Conservation (phyloP, 108 stramenopile genomes). For the Fistulifera pelliculosa region DNA sequence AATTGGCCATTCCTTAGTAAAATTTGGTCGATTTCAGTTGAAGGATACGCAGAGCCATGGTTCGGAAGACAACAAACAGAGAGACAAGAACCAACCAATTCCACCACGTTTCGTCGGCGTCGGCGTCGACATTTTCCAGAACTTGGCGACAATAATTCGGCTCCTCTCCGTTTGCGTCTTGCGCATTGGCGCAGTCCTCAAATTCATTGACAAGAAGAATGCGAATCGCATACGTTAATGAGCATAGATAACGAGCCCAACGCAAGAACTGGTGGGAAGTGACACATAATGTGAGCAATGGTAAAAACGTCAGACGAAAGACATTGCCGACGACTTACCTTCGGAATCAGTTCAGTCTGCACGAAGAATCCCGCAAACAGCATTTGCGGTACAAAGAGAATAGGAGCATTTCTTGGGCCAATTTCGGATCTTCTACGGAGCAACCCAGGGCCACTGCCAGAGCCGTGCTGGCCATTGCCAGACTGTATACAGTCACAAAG, state of each 20-base stretch:
- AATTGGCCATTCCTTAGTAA: slow-evolving; percentile 12
- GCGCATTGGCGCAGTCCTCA: slow-evolving; percentile 21
- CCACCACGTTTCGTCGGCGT: slow-evolving; percentile 33
- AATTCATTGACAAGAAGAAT: slow-evolving; percentile 50
- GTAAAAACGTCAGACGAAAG: not conserved
- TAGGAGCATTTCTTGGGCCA: slow-evolving; percentile 49
- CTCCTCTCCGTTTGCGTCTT: slow-evolving; percentile 17
- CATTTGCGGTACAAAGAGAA: slow-evolving; percentile 69
- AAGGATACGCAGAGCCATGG: slow-evolving; percentile 38
- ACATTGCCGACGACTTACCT: not conserved
- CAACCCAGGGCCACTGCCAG: slow-evolving; percentile 47
- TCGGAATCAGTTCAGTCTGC: slow-evolving; percentile 25
- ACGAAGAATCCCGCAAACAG: slow-evolving; percentile 72
- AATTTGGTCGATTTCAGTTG: slow-evolving; percentile 62
- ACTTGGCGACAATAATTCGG: slow-evolving; percentile 38
- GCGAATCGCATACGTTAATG: slow-evolving; percentile 46
- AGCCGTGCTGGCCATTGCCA: slow-evolving; percentile 38
- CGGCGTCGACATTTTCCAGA: slow-evolving; percentile 23
- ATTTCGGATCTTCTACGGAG: slow-evolving; percentile 40
- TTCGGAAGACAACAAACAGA: slow-evolving; percentile 53
- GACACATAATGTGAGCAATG: not conserved
- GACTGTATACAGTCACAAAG: slow-evolving; percentile 16
- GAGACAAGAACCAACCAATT: slow-evolving; percentile 54
- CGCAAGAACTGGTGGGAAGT: slow-evolving; percentile 28
- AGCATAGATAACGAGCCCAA: slow-evolving; percentile 73